Conservation (phyloP, 768 basidiomycete genomes). For the Lactarius tabidus region DNA sequence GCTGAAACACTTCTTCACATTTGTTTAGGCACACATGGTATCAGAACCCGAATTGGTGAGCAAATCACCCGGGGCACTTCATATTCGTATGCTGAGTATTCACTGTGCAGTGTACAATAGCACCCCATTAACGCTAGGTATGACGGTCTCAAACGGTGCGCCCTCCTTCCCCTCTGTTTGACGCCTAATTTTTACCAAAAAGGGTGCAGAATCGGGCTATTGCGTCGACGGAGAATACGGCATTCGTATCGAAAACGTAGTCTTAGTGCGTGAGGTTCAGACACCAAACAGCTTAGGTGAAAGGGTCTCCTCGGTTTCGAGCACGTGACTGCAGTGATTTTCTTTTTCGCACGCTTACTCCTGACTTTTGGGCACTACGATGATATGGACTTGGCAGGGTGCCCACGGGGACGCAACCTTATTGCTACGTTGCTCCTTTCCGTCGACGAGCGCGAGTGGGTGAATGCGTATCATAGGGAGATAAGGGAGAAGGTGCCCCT, state of each 20-base stretch:
- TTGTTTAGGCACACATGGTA: slow-evolving; percentile 58
- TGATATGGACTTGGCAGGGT: slow-evolving; percentile 39
- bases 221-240: slow-evolving; percentile 89
- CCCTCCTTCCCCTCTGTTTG: neutral
- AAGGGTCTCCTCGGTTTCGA: slow-evolving; percentile 82
- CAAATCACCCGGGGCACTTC: neutral
- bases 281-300: slow-evolving; percentile 77
- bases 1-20: slow-evolving; percentile 38
- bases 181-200: neutral
- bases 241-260: slow-evolving; percentile 88
- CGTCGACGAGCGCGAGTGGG: slow-evolving; percentile 69
- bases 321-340: slow-evolving; percentile 71
- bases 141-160: slow-evolving; percentile 83
- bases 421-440: slow-evolving; percentile 61
- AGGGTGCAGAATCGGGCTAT: slow-evolving; percentile 72
- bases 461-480: slow-evolving; percentile 81
- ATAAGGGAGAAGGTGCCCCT: slow-evolving; percentile 69
- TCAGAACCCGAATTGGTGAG: slow-evolving; percentile 50
- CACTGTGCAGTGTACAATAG: slow-evolving; percentile 55
- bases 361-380: neutral
- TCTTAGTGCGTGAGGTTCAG: slow-evolving; percentile 65
- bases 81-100: slow-evolving; percentile 24
- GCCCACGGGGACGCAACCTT: slow-evolving; percentile 82
- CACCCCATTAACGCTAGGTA: slow-evolving; percentile 70
- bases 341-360: neutral